Conservation (phyloP, 1,284 basidiomycete genomes). For the Puccinia hordei region DNA sequence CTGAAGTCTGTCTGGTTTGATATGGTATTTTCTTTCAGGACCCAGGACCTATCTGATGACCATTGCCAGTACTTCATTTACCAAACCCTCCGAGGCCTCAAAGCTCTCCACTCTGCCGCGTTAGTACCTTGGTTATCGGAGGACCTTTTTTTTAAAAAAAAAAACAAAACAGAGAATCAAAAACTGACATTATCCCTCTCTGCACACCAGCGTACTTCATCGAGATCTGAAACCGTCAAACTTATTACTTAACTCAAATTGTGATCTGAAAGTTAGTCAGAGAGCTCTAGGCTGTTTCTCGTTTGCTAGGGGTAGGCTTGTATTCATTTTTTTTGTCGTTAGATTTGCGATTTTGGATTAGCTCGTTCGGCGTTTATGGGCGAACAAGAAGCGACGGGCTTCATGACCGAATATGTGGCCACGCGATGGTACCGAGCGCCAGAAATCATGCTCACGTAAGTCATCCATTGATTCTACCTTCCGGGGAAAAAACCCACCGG, state of each 20-base stretch:
- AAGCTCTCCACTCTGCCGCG: conserved; percentile 55
- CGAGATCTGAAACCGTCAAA: conserved; percentile 51
- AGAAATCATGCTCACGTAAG: conserved; percentile 77
- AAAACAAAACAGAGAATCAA: background rate
- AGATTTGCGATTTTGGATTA: conserved; percentile 64
- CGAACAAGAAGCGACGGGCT: conserved; percentile 58
- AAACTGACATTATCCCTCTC: background rate
- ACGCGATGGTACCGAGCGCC: conserved; percentile 92
- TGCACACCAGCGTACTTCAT: conserved; percentile 34
- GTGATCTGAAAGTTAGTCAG: conserved; percentile 49
- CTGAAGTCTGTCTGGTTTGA: background rate
- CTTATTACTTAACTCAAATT: conserved; percentile 49
- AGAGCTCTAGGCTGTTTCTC: background rate
- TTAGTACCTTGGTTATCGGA: too few species aligned
- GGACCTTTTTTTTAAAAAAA: background rate
- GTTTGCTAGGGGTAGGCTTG: background rate
- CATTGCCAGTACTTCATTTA: conserved; percentile 92
- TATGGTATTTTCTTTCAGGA: conserved; percentile 51
- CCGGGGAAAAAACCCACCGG: background rate
- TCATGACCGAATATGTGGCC: conserved; percentile 60
- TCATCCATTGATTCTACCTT: background rate
- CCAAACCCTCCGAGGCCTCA: conserved; percentile 63
- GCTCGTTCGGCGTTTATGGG: conserved; percentile 58
- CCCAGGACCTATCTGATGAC: conserved; percentile 65
- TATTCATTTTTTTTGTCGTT: background rate